phyloP scores from a whole-genome alignment of 495 filamentous ascomycete genomes.

The Penicillium psychrofluorescens region DNA sequence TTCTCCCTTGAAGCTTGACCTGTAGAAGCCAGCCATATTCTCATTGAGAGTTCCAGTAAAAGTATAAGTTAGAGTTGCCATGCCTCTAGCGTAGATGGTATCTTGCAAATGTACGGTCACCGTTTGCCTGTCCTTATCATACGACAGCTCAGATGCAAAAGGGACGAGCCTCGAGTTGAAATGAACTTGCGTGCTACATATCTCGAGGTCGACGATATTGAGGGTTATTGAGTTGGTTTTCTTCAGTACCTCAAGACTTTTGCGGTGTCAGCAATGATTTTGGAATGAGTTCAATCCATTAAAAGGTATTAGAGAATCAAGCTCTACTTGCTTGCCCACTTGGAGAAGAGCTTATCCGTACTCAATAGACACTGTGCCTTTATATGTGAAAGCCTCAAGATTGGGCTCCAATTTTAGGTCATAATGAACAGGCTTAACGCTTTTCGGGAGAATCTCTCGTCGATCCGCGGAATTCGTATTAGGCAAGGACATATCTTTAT shows the following conservation, averaged over 20 bases:
- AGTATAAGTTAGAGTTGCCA: constrained; percentile 51
- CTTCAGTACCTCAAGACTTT: constrained; percentile 70
- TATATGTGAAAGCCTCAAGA: constrained; percentile 55
- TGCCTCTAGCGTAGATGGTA: constrained; percentile 47
- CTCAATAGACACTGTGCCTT: constrained; percentile 59
- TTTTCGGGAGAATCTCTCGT: constrained; percentile 59
- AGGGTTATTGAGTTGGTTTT: constrained; percentile 81
- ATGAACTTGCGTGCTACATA: constrained; percentile 63
- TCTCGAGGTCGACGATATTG: constrained; percentile 79
- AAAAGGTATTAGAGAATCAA: no score
- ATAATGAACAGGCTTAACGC: constrained; percentile 62
- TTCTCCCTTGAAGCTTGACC: constrained; percentile 51
- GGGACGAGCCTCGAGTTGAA: constrained; percentile 38
- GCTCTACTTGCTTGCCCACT: no score
- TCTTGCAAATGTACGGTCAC: constrained; percentile 54
- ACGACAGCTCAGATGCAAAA: constrained; percentile 43
- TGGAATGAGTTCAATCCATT: no score
- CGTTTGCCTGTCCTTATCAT: constrained; percentile 54
- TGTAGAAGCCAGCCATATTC: constrained; percentile 63
- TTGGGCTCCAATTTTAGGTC: constrained; percentile 59
- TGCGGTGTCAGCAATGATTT: not conserved
- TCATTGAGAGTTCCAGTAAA: constrained; percentile 60
- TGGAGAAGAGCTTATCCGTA: constrained; percentile 23
- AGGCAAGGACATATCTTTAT: no score
- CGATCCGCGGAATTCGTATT: no score